Evolutionary conservation across 805 yeast genomes (phyloP).

Genomic region (Candida methanosorbosa): DNA sequence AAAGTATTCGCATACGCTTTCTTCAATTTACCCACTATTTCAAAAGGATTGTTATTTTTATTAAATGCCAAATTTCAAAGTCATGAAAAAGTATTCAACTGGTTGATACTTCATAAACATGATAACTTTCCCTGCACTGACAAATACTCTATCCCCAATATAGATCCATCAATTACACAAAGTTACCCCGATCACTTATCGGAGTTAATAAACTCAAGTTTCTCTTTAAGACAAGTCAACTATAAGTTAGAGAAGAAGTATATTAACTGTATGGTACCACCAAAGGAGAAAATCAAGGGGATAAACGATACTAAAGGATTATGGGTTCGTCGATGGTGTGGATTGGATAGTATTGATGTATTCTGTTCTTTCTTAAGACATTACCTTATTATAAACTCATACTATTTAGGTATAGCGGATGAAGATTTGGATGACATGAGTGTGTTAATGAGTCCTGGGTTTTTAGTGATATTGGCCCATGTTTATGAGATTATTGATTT

Average conservation of each 20-base stretch:
- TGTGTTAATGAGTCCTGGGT: conserved; percentile 33
- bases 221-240: conserved; percentile 14
- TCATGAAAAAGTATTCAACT: conserved; percentile 23
- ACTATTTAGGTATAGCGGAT: conserved; percentile 8
- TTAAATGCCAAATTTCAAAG: conserved; percentile 44
- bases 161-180: conserved; percentile 1
- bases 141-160: conserved; percentile 1
- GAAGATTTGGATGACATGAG: conserved; percentile 6
- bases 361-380: conserved; percentile 57
- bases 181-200: conserved; percentile 17
- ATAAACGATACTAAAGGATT: conserved; percentile 49
- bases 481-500: conserved; percentile 28
- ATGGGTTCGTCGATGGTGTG: conserved; percentile 58
- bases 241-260: conserved; percentile 20
- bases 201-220: conserved; percentile 12
- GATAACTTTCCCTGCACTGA: too few relatives aligned
- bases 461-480: conserved; percentile 35
- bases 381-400: conserved; percentile 30
- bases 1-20: conserved; percentile 61
- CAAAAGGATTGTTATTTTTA: conserved; percentile 47
- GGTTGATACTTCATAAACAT: too few relatives aligned
- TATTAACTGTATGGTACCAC: conserved; percentile 31
- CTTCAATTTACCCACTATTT: conserved; percentile 44
- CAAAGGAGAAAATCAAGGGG: conserved; percentile 29
- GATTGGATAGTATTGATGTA: conserved; percentile 42